Evolutionary conservation across 805 yeast species (phyloP).

Genomic region (Torulaspora quercuum): DNA sequence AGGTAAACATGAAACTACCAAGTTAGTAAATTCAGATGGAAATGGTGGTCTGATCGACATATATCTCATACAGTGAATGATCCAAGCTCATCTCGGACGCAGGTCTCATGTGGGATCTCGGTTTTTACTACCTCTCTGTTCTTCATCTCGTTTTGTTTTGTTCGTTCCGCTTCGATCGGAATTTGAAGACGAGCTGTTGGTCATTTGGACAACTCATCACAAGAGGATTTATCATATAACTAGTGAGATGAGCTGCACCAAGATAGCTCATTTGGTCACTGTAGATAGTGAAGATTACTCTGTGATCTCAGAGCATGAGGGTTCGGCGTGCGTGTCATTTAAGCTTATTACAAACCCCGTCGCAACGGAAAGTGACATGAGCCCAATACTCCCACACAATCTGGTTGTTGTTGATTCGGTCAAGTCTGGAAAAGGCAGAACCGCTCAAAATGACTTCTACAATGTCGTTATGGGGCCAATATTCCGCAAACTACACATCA

Average conservation of each 20-base stretch:
- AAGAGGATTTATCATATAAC: background rate
- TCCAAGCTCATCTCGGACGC: slow-evolving; percentile 17
- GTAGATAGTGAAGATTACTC: slow-evolving; percentile 8
- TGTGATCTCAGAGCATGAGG: slow-evolving; percentile 13
- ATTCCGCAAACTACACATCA: slow-evolving; percentile 38
- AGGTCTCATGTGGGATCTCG: background rate
- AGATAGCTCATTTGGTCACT: slow-evolving; percentile 5
- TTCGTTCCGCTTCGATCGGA: slow-evolving; percentile 6
- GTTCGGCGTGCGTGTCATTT: slow-evolving; percentile 15
- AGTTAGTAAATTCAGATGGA: slow-evolving; percentile 11
- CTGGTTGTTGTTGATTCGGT: slow-evolving; percentile 38
- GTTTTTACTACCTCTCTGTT: background rate
- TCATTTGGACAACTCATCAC: no score
- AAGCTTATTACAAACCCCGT: slow-evolving; percentile 7
- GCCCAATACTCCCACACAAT: slow-evolving; percentile 1
- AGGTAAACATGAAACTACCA: no score
- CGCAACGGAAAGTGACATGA: background rate
- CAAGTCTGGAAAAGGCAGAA: slow-evolving; percentile 39
- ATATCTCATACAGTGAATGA: slow-evolving; percentile 21
- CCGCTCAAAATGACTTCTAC: slow-evolving; percentile 40
- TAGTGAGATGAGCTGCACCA: background rate
- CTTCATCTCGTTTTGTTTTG: background rate
- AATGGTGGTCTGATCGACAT: background rate
- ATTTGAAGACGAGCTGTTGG: no score
- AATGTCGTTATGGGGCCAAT: slow-evolving; percentile 46